A percentile compares a stretch with the other conserved stretches of the same genome.
Evolutionary conservation across 805 yeast species (phyloP).

Genomic region (Lachancea lanzarotensis): DNA sequence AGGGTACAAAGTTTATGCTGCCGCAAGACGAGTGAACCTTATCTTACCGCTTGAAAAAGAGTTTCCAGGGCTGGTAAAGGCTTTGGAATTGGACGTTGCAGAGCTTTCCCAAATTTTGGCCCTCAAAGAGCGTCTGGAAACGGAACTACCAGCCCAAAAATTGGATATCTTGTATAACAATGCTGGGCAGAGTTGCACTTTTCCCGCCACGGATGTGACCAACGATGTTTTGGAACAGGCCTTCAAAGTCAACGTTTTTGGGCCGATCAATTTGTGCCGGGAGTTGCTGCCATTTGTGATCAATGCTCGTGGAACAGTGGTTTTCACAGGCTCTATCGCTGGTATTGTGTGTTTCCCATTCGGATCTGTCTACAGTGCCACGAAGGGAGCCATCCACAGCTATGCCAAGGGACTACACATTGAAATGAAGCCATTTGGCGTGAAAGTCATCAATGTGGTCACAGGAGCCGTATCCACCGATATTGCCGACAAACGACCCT

Average conservation of each 20-base stretch:
- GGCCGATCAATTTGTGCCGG: slow-evolving; percentile 57
- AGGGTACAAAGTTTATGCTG: slow-evolving; percentile 61
- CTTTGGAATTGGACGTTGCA: slow-evolving; percentile 53
- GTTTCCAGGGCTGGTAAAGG: slow-evolving; percentile 34
- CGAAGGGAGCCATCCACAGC: slow-evolving; percentile 72
- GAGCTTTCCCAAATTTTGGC: slow-evolving; percentile 40
- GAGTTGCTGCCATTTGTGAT: slow-evolving; percentile 52
- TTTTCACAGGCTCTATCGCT: slow-evolving; percentile 68
- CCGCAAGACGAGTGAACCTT: slow-evolving; percentile 60
- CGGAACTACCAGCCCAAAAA: slow-evolving; percentile 39
- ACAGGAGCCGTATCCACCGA: slow-evolving; percentile 74
- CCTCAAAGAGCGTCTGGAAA: slow-evolving; percentile 38
- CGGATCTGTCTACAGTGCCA: slow-evolving; percentile 55
- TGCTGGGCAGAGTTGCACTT: slow-evolving; percentile 70
- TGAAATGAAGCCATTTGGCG: slow-evolving; percentile 68
- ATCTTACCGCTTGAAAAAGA: slow-evolving; percentile 43
- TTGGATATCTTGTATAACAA: slow-evolving; percentile 63
- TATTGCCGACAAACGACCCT: slow-evolving; percentile 58
- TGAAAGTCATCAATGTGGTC: slow-evolving; percentile 58
- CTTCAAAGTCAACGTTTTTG: slow-evolving; percentile 63
- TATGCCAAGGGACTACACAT: slow-evolving; percentile 56
- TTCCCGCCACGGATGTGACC: slow-evolving; percentile 61
- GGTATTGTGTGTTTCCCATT: slow-evolving; percentile 67
- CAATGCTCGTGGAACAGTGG: slow-evolving; percentile 59
- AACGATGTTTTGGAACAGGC: slow-evolving; percentile 47